Evolutionary conservation across 768 basidiomycete genomes (phyloP), one percentile per base, ranked within the genome.

Genomic region (Crassisporium funariophilum): DNA sequence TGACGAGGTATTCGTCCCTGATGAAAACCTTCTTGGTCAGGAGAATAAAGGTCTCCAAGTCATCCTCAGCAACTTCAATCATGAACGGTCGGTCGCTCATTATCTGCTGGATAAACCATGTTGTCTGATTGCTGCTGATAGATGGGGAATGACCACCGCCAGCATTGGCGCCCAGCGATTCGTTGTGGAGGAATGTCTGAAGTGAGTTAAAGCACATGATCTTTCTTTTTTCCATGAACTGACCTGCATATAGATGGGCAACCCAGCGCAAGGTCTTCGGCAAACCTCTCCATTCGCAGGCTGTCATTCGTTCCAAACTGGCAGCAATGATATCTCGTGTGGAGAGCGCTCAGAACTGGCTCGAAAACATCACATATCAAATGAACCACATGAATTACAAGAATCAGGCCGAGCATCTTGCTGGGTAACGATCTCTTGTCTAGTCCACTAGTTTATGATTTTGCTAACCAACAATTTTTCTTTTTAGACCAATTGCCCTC

Each of bases 21-120:
- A 87, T 4, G 90, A 83, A 56, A 91, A 97, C 65, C 88, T 89
- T 2, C 79, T 97, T 17, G 77, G 78, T 9, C 64, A 74, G 50
- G 72, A 73, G 33, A 88, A 74, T 13, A 65, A 65, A 27, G 70
- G 69, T 13, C 68, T 70, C 31, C 64, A 64, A 38, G 67, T 70
- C 38, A 67, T 71, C n/a, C 60, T 70, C 13, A 73, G 88, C 48
- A 98, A 95, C 70, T 97, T 95, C 72, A 95, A 95, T 63, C 92
- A 95, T 65, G 93, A 94, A 62, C 86, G 88, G 54, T 95, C 89
- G 91, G 88, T 90, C 20, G 94, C n/a, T n/a, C n/a, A n/a, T n/a
- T n/a, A n/a, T n/a, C n/a, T n/a, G n/a, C n/a, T n/a, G n/a, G n/a
- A n/a, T n/a, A n/a, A n/a, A n/a, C n/a, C 94, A 86, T 84, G 80